Base-by-base conservation (phyloP, 306 rosid species). In the Cicer chorassanicum region DNA sequence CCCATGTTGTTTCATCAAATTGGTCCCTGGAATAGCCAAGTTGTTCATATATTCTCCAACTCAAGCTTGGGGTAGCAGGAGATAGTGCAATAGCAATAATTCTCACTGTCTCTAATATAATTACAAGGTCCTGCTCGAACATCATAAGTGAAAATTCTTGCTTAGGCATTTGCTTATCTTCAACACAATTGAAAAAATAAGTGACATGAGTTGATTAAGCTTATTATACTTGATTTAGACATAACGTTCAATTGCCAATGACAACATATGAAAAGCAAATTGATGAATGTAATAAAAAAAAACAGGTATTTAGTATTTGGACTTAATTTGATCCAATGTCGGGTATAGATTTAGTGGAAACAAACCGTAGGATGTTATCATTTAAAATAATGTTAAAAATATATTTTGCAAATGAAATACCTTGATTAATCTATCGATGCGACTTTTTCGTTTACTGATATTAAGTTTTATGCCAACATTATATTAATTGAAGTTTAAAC, bases 41-140 rank as follows among this genome's bases (percentile, higher is more conserved):
- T 67, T 94, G 98, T 51, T 70, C 85, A 77, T 94, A 91, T 83
- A 94, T 86, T 88, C 95, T 90, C 96, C 90, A 81, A 71, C 91
- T 80, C 88, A 94, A 78, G 86, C 88, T 73, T 3, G 98, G 97
- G 10, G 96, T 76, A 18, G 90, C 85, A 4, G 98, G 98, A 34
- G 88, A 86, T 56, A 94, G 80, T 11, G 97, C 87, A 51, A 94
- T 63, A 1, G 98, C 96, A 48, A 91, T 86, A 48, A 94, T 91
- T 83, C 97, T 83, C 92, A 85, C 77, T 0, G 95, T 86, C 88
- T 94, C 98, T 62, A 91, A 72, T 87, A 94, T 84, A 75, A 91
- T 88, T 43, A 94, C 97, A 62, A 94, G 98, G 84, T 94, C 98
- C 97, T 94, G 94, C 16, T 7, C 78, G 76, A 82, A 80, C 81